Base-by-base conservation (phyloP, 164 flowering plant genomes). In the Saururus chinensis region DNA sequence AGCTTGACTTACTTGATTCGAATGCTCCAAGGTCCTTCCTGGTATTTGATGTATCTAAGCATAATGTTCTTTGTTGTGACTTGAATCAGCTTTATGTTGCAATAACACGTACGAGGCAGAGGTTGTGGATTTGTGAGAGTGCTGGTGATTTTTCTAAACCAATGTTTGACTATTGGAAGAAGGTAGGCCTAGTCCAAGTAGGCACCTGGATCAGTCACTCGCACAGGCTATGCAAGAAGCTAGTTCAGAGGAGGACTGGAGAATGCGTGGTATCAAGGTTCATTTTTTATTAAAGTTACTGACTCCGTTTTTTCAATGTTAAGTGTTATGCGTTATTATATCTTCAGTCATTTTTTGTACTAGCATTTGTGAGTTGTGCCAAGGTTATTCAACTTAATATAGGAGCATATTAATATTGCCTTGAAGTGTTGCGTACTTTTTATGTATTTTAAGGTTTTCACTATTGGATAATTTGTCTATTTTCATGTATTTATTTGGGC, bases 51-150 rank as follows among this genome's bases (percentile, higher is more conserved):
- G 41, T 61, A 56, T 67, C 75, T 26, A 83, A 80, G 58, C 90
- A 87, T 76, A 79, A 72, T 55, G 26, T 82, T 55, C 63, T 89
- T 60, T 87, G 92, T 68, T 84, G 92, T 51, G 97, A 89, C 66
- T 75, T 89, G 62, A 89, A 85, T 73, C 95, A 85, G 56, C 60
- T 89, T 24, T 87, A 89, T 76, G 95, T 89, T 37, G 96, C 96
- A 56, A 78, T 89, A 16, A 89, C 97, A 62, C 92, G 95, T 54
- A 87, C 97, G 0, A 73, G 84, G 57, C 95, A 89, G 66, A 74
- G 97, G 66, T 68, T 89, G 26, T 87, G 97, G 97, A 76, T 89
- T 13, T 87, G 81, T 76, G 97, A 89, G 64, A 79, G 72, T 64
- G 40, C 13, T 12, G 81, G 67, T 25, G 88, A 82, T 23, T 19